Percentiles rank a stretch among this genome's conserved stretches.
Conservation (phyloP, 2,329 filamentous ascomycete genomes). For the Neonectria ditissima region DNA sequence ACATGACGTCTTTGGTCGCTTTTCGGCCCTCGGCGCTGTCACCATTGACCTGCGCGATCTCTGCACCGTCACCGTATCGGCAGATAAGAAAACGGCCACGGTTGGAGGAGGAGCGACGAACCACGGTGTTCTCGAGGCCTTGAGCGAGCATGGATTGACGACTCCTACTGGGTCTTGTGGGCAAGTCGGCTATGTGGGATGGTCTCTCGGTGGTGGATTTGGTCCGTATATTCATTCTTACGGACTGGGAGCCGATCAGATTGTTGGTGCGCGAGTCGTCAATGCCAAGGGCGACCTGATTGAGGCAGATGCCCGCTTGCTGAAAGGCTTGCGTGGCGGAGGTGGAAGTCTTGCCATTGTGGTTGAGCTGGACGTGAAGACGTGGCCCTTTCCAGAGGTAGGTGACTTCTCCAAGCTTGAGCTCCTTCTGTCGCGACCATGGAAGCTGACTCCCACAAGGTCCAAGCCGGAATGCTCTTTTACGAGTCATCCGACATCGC, state of each 20-base stretch:
- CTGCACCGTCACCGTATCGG: not conserved
- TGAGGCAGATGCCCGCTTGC: slow-evolving; percentile 17
- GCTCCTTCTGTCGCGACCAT: not conserved
- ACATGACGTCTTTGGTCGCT: not conserved
- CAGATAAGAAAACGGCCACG: not conserved
- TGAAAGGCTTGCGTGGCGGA: slow-evolving; percentile 27
- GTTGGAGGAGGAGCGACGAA: not conserved
- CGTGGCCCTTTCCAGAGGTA: slow-evolving; percentile 20
- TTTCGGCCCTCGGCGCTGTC: not conserved
- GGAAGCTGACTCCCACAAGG: not conserved
- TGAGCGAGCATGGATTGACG: not conserved
- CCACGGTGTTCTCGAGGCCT: not conserved
- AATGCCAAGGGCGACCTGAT: slow-evolving; percentile 22
- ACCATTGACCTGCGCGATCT: not conserved
- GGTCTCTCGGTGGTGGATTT: slow-evolving; percentile 24
- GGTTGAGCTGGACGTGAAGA: slow-evolving; percentile 21
- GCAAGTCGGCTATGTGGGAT: slow-evolving; percentile 19
- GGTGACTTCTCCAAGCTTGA: not conserved
- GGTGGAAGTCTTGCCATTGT: slow-evolving; percentile 26
- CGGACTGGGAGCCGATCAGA: slow-evolving; percentile 26
- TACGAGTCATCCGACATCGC: slow-evolving; percentile 19
- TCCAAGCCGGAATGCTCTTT: slow-evolving; percentile 23
- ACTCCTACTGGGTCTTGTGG: slow-evolving; percentile 10
- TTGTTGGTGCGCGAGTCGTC: slow-evolving; percentile 23
- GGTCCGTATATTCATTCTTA: slow-evolving; percentile 22